Conservation (phyloP, 2,329 filamentous ascomycete genomes). For the Phaeomoniella chlamydospora region DNA sequence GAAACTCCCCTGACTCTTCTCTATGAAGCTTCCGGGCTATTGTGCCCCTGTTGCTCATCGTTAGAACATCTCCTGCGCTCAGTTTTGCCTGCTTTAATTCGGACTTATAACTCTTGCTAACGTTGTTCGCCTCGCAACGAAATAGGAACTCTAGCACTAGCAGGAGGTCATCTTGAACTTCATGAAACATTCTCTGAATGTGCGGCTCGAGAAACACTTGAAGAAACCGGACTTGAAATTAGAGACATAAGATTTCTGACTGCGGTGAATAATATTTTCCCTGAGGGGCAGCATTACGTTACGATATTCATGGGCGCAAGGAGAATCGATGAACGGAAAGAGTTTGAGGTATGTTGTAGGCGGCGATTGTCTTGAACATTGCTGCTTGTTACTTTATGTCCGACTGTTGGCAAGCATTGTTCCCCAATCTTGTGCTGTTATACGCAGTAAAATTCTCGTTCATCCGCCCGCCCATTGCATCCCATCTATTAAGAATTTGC, state of each 20-base stretch:
- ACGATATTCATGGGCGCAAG: constrained; percentile 52
- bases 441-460: no score
- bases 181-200: constrained; percentile 49
- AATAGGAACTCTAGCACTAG: constrained; percentile 48
- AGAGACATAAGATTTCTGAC: constrained; percentile 37
- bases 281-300: constrained; percentile 55
- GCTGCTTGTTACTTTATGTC: no score
- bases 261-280: constrained; percentile 55
- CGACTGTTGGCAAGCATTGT: no score
- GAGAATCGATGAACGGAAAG: constrained; percentile 29
- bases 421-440: no score
- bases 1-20: no score
- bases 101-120: neutral
- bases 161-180: constrained; percentile 62
- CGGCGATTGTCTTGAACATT: no score
- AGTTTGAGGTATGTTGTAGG: constrained; percentile 17
- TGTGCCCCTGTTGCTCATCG: no score
- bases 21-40: no score
- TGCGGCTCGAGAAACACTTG: constrained; percentile 50
- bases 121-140: neutral
- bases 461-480: no score
- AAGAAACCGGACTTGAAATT: constrained; percentile 55
- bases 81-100: neutral
- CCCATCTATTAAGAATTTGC: no score
- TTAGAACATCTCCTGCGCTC: constrained; percentile 1